Evolutionary conservation across 345 rosid species (phyloP), one percentile per base, ranked within the genome.

Genomic region (Citrus cavaleriei): DNA sequence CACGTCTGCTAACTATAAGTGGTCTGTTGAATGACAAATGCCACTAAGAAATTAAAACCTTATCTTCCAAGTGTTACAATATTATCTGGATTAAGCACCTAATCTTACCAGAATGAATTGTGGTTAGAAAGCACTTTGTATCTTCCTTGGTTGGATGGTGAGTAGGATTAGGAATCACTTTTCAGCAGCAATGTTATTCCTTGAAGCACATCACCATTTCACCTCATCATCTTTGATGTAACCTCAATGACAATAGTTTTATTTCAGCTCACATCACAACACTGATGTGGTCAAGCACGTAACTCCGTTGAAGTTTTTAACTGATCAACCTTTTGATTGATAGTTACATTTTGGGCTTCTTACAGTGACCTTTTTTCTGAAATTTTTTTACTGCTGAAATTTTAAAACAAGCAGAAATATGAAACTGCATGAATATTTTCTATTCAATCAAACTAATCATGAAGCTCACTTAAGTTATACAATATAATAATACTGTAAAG

Each of bases 401-500:
- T 46, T 7, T 68, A 19, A 24, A n/a, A 24, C 25, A 18, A 68
- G 13, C 55, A n/a, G 37, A 63, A 24, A n/a, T n/a, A 59, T 9
- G 12, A 0, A 59, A 59, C 24, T 22, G 62, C 4, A 59, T 22
- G 62, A 30, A 30, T 37, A 5, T 18, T 54, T 75, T 59, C 14
- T 21, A 32, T 74, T 77, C 83, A 75, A 80, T 75, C 81, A 85
- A 77, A 78, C 72, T 49, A 85, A 81, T 87, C 67, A 85, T 85
- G 78, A 46, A 40, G 64, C 65, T 78, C 80, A 61, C 66, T 49
- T 37, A 67, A 58, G 19, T 68, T 75, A 46, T 46, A 59, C 58
- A 73, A 78, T 68, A 62, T 18, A 58, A 75, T 62, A 70, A 82
- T 65, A 57, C 73, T 32, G 9, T 14, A 62, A 80, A 75, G 75